These are phyloP conservation scores for Yamadazyma scolyti DNA, from an alignment of 805 yeast genomes.

Conservation along the genomic window DNA sequence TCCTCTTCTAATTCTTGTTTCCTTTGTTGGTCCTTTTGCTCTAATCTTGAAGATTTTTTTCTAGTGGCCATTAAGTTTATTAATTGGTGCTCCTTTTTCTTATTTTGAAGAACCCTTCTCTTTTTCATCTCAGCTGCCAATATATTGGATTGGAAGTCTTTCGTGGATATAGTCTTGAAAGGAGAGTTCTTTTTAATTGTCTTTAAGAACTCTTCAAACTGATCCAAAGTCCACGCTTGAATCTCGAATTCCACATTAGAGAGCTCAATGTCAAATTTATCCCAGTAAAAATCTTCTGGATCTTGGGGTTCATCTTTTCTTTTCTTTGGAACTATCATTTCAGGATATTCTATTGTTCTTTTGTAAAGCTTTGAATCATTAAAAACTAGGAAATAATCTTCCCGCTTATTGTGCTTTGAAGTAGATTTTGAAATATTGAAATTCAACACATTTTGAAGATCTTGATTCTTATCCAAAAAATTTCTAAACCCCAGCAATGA, in stretches of 20 bases:
- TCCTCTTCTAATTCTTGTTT: conserved; percentile 51
- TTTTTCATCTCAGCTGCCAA: conserved; percentile 43
- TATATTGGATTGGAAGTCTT: conserved; percentile 8
- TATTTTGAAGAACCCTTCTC: conserved; percentile 49
- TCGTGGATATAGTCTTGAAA: conserved; percentile 2
- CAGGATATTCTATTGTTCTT: conserved; percentile 21
- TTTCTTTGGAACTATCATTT: conserved; percentile 30
- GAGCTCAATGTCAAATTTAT: conserved; percentile 26
- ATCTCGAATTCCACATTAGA: conserved; percentile 25
- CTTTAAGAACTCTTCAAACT: conserved; percentile 19
- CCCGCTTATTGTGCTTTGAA: conserved; percentile 8
- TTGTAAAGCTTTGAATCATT: conserved; percentile 54
- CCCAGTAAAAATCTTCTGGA: conserved; percentile 27
- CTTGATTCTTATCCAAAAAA: conserved; percentile 39
- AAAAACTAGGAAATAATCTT: conserved; percentile 37
- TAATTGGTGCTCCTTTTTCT: conserved; percentile 63
- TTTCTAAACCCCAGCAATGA: conserved; percentile 43
- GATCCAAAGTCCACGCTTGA: conserved; percentile 26
- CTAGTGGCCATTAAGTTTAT: conserved; percentile 61
- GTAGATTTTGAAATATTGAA: conserved; percentile 7
- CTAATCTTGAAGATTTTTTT: conserved; percentile 71
- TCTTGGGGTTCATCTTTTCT: conserved; percentile 28
- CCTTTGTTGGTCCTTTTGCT: conserved; percentile 52
- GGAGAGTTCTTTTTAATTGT: conserved; percentile 15
- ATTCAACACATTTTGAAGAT: conserved; percentile 16